Base-by-base conservation (phyloP, 495 filamentous ascomycete genomes). In the Daldinia concentrica region DNA sequence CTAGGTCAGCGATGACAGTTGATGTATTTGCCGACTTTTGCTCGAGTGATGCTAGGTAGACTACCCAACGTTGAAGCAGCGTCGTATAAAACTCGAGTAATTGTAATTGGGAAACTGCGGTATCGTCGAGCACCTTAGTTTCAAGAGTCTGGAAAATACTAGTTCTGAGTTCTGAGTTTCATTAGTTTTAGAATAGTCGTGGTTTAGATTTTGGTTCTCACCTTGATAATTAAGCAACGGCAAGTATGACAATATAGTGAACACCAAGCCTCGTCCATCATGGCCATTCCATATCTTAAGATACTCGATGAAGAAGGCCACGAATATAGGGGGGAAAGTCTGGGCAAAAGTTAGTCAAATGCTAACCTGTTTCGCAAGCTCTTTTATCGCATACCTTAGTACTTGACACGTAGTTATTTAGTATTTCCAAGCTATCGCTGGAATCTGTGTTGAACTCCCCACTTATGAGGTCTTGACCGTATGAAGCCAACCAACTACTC, bases 1-100 rank as follows among this genome's bases (percentile, higher is more conserved):
- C 82, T 1, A 92, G 77, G 15, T 77, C 69, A 5, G 80, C 77
- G 12, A 91, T 58, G 36, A 85, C 64, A 43, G 69, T 29, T n/a
- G 71, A 63, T 6, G 77, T 75, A 6, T 76, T 67, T 0, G 65
- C 5, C 12, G 70, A 66, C n/a, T 68, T 70, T n/a, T 73, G n/a
- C 0, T 75, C 73, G 3, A 72, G 62, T 0, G 80, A 75, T n/a
- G 76, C 75, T 27, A 84, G 66, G 19, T 67, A 75, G 41, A 88
- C 73, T 6, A 86, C 86, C 93, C 93, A 97, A 75, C 88, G 86
- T 0, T 80, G 83, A 50, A 95, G 86, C 26, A 97, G 82, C n/a
- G 71, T 75, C 5, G 88, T 89, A 79, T 94, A 95, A 71, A 94
- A 92, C 14, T 79, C 81, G 8, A 96, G 81, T 5, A 96, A 81